A percentile compares a stretch with the other conserved stretches of the same genome.
Evolutionary conservation across 2,329 filamentous ascomycete genomes (phyloP).

Genomic region (Hypoxylon sp.): DNA sequence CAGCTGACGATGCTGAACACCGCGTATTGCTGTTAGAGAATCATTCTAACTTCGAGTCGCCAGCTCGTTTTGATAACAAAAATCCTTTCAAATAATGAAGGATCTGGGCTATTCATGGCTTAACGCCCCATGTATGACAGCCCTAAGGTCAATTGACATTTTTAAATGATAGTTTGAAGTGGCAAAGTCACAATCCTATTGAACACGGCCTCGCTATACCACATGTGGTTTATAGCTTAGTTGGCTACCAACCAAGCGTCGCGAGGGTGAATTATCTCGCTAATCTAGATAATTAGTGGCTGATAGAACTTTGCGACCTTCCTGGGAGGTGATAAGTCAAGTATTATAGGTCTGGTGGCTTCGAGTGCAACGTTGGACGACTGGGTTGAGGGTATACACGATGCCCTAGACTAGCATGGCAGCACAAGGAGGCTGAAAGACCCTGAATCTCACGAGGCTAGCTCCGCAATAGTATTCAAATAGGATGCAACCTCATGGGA

Average conservation of each 20-base stretch:
- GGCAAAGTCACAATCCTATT: not conserved
- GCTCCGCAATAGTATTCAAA: not conserved
- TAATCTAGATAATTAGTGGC: conserved; percentile 2
- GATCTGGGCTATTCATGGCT: not conserved
- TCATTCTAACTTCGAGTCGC: not conserved
- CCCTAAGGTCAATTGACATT: not conserved
- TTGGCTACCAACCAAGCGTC: not conserved
- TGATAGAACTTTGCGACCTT: conserved; percentile 9
- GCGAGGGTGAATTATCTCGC: not conserved
- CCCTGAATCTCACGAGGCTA: not conserved
- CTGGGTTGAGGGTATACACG: conserved; percentile 17
- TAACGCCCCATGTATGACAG: not conserved
- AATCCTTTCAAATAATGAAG: not conserved
- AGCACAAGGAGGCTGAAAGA: conserved; percentile 26
- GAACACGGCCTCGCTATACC: not conserved
- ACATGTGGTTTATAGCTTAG: not conserved
- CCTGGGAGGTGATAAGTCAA: not conserved
- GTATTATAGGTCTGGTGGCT: not conserved
- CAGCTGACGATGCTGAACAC: no score
- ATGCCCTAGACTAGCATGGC: not conserved
- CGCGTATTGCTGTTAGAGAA: no score
- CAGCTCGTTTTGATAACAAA: not conserved
- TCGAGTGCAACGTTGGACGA: conserved; percentile 6
- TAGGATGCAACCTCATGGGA: not conserved
- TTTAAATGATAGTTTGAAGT: not conserved